phyloP scores from a whole-genome alignment of 352 stramenopile genomes.

The Elongisporangium senticosum region DNA sequence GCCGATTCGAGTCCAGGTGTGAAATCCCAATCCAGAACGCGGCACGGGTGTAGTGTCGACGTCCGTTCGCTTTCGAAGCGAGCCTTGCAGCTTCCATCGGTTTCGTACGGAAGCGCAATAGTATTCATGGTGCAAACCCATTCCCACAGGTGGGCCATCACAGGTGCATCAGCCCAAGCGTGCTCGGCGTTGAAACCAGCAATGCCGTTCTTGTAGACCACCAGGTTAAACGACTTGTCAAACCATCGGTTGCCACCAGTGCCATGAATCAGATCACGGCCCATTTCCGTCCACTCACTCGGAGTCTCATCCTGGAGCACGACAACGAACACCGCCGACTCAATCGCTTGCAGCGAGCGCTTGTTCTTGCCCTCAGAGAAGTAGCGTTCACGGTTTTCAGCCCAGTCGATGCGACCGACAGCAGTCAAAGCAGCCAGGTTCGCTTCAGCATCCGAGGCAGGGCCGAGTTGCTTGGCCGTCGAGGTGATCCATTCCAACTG shows the following conservation, averaged over 20 bases:
- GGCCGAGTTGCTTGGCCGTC: conserved; percentile 30
- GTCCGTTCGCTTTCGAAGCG: conserved; percentile 35
- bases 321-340: conserved; percentile 77
- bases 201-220: conserved; percentile 94
- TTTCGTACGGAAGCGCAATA: conserved; percentile 35
- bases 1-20: conserved; percentile 40
- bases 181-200: conserved; percentile 93
- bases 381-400: conserved; percentile 83
- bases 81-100: conserved; percentile 17
- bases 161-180: conserved; percentile 87
- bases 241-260: conserved; percentile 94
- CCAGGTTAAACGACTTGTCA: conserved; percentile 96
- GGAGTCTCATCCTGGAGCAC: conserved; percentile 61
- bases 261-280: conserved; percentile 78
- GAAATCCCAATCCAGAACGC: conserved; percentile 60
- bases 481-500: conserved; percentile 71
- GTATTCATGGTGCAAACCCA: conserved; percentile 47
- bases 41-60: conserved; percentile 42
- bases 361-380: conserved; percentile 88
- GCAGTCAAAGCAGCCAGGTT: conserved; percentile 80
- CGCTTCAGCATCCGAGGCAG: conserved; percentile 28
- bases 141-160: conserved; percentile 83
- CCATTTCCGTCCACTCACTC: conserved; percentile 58
- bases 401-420: conserved; percentile 81
- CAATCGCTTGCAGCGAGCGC: conserved; percentile 67